phyloP scores from a whole-genome alignment of 257 asterid species.

The Solanum pimpinellifolium region DNA sequence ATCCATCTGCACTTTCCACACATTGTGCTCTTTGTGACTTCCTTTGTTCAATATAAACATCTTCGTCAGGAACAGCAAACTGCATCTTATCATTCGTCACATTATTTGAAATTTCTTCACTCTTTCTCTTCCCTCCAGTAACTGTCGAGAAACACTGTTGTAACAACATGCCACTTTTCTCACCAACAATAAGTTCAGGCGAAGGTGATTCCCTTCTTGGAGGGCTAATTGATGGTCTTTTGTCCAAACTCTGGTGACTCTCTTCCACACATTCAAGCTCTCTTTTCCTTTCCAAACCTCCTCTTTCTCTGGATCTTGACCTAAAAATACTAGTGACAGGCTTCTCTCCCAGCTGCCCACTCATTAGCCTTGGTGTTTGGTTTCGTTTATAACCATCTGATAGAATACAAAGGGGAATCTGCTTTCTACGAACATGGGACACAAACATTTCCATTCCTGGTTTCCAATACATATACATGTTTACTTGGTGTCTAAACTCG shows the following conservation, averaged over 20 bases:
- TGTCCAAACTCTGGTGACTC: slow-evolving; percentile 31
- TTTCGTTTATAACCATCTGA: slow-evolving; percentile 70
- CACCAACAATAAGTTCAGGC: slow-evolving; percentile 41
- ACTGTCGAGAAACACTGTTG: slow-evolving; percentile 14
- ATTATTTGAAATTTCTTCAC: background rate
- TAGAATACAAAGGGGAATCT: slow-evolving; percentile 71
- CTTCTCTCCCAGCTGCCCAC: slow-evolving; percentile 35
- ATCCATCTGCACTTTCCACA: slow-evolving; percentile 20
- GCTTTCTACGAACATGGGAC: slow-evolving; percentile 84
- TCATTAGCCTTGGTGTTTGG: slow-evolving; percentile 33
- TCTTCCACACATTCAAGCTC: slow-evolving; percentile 31
- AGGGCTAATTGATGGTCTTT: slow-evolving; percentile 51
- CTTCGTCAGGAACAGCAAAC: slow-evolving; percentile 6
- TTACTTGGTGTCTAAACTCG: slow-evolving; percentile 75
- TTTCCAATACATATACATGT: slow-evolving; percentile 67
- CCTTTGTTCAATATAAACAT: background rate
- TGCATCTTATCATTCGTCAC: background rate
- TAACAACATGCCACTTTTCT: slow-evolving; percentile 11
- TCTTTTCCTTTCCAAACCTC: slow-evolving; percentile 15
- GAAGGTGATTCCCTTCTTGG: slow-evolving; percentile 40
- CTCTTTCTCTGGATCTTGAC: slow-evolving; percentile 19
- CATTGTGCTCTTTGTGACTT: slow-evolving; percentile 2
- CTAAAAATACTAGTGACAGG: slow-evolving; percentile 17
- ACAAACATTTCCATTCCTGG: slow-evolving; percentile 91
- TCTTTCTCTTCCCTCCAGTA: background rate